Evolutionary conservation across 2,329 filamentous ascomycete genomes (phyloP), one percentile per base, ranked within the genome.

Genomic region (Mariannaea elegans): DNA sequence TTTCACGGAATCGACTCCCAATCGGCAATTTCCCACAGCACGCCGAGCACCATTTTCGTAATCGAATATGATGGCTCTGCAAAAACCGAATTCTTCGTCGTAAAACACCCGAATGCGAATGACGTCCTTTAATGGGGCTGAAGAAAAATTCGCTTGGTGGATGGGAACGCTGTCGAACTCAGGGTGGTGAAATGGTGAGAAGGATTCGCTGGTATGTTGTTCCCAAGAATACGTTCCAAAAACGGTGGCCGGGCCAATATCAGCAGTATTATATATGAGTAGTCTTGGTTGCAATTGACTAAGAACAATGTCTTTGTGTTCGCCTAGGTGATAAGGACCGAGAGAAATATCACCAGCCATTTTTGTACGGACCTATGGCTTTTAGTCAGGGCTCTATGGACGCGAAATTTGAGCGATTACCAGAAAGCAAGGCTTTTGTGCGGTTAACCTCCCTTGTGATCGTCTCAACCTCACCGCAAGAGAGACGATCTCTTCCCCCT

Each of bases 11-110:
- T 50, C 48, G 2, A 54, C 2, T 1, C 48, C 59, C 6, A 58
- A 19, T 2, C 31, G 44, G 4, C 53, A 61, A 18, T 41, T 44
- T 12, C 54, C 59, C 6, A 61, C 9, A 10, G 59, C 48, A 10
- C 59, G 47, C 13, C 38, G 54, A 18, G 59, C 36, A 4, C 59
- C 59, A 16, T 58, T 32, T 16, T 48, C 24, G 9, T 61, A 61
- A 12, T 58, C 48, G 8, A 61, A 34, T 2, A 61, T 16, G 3
- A 61, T 24, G 2, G 18, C 59, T 38, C 19, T 38, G 31, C 42
- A 53, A 6, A 23, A 27, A 2, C 44, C 49, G 5, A 3, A 8
- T 3, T 12, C 4, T 12, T n/a, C 3, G 8, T 61, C 32, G 2
- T 49, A 16, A 9, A 61, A 27, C 9, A 54, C 18, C 2, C 34